Conservation (phyloP, 805 yeast species). For the Metschnikowia borealis region DNA sequence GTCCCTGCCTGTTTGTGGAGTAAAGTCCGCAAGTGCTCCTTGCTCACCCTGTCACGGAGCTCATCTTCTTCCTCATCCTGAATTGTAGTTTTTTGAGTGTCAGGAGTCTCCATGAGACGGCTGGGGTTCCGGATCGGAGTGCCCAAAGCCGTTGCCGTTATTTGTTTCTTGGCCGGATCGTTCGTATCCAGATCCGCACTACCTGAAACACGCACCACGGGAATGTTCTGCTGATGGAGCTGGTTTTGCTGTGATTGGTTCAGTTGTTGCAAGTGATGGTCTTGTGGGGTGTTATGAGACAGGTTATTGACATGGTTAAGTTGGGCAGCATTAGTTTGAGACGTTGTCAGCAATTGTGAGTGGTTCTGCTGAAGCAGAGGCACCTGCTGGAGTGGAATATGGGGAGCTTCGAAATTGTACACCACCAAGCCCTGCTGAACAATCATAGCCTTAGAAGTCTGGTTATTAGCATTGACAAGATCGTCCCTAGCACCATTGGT, state of each 20-base stretch:
- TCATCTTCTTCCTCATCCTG: slow-evolving; percentile 39
- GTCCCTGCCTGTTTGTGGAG: slow-evolving; percentile 21
- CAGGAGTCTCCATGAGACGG: slow-evolving; percentile 35
- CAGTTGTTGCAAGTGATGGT: background rate
- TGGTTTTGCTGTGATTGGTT: background rate
- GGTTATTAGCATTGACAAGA: slow-evolving; percentile 37
- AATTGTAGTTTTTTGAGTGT: slow-evolving; percentile 42
- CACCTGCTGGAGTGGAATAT: background rate
- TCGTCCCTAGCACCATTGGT: slow-evolving; percentile 79
- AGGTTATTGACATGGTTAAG: background rate
- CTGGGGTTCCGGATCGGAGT: slow-evolving; percentile 15
- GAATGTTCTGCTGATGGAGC: background rate
- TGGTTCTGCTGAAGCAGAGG: slow-evolving; percentile 1
- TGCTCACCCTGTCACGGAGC: slow-evolving; percentile 28
- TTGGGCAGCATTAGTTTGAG: background rate
- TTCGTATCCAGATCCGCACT: background rate
- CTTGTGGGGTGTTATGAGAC: background rate
- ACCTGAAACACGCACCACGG: slow-evolving; percentile 1
- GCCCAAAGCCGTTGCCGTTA: slow-evolving; percentile 9
- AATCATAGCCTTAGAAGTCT: slow-evolving; percentile 43
- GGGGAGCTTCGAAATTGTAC: slow-evolving; percentile 12
- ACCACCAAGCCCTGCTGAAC: slow-evolving; percentile 35
- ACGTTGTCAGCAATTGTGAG: background rate
- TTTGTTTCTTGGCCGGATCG: background rate
- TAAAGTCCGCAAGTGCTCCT: slow-evolving; percentile 30